Evolutionary conservation across 306 rosid genomes (phyloP), one percentile per base, ranked within the genome.

Genomic region (Luffa aegyptiaca): DNA sequence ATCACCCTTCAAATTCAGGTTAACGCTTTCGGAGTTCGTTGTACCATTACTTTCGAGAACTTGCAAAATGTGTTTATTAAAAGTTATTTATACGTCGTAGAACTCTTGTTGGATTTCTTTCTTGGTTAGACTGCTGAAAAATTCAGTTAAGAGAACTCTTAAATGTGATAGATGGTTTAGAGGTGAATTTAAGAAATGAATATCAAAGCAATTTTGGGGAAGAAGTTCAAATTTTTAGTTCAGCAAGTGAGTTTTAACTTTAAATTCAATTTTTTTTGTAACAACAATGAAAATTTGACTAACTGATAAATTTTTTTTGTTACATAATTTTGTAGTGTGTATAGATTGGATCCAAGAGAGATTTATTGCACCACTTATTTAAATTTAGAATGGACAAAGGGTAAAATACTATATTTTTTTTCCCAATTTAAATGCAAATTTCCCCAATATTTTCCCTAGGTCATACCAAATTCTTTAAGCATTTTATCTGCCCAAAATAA

Each of bases 1-100:
- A 61, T 26, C 42, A 62, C 45, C 39, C 56, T 44, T 66, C 45
- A 18, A 66, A 17, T 36, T 18, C 51, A 66, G 74, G 74, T 66
- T 41, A 7, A 8, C 69, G 10, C 55, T n/a, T 45, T 41, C 75
- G 18, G 26, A 31, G 42, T 31, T 10, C 20, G 37, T 73, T 73
- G 77, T 73, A 73, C 58, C 59, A 73, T 73, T 73, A 12, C 77
- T 49, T 31, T 73, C 31, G 37, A 71, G 6, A 71, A 48, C 59
- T 49, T 72, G 1, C 57, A 14, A 72, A 72, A 26, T 26, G 3
- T 6, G 59, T 49, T 48, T 73, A 73, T 41, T 14, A 3, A 12
- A 66, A 17, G 49, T 39, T 66, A 66, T n/a, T 44, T 70, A 20
- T 70, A 44, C 11, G 20, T 42, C 9, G n/a, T 6, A 68, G 49